These are phyloP conservation scores for Trametes elegans DNA, from an alignment of 768 basidiomycete genomes.

Conservation along the genomic window DNA sequence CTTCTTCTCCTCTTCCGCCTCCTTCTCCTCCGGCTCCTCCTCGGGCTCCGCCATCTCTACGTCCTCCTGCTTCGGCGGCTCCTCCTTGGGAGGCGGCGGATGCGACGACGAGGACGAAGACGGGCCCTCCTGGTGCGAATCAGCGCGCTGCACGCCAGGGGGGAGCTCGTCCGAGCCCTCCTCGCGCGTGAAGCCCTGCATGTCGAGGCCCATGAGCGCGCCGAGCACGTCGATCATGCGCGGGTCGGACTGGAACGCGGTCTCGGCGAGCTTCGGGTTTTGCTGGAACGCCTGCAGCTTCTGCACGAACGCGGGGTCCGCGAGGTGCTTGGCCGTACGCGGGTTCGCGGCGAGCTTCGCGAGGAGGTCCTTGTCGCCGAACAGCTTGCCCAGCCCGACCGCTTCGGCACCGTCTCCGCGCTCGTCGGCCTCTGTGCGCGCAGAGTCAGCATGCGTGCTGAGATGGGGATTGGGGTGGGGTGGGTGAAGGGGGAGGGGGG, in stretches of 20 bases:
- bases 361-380: conserved; percentile 80
- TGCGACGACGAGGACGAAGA: conserved; percentile 39
- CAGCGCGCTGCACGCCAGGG: conserved; percentile 43
- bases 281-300: conserved; percentile 71
- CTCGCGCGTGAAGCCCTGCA: conserved; percentile 80
- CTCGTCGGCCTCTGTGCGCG: conserved; percentile 39
- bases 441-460: conserved; percentile 27
- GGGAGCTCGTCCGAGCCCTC: conserved; percentile 84
- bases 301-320: conserved; percentile 79
- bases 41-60: conserved; percentile 60
- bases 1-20: conserved; percentile 78
- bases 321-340: conserved; percentile 77
- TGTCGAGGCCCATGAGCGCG: conserved; percentile 89
- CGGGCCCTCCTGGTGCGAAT: conserved; percentile 29
- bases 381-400: conserved; percentile 69
- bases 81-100: conserved; percentile 26
- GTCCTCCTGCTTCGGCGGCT: conserved; percentile 46
- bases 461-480: background rate
- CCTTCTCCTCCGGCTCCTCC: conserved; percentile 64
- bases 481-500: background rate
- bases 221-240: conserved; percentile 94
- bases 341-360: conserved; percentile 86
- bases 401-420: conserved; percentile 42
- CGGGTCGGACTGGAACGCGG: conserved; percentile 62
- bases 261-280: conserved; percentile 63